Evolutionary conservation across 164 flowering plant genomes (phyloP), one percentile per base, ranked within the genome.

Genomic region (Magnolia changhungtana): DNA sequence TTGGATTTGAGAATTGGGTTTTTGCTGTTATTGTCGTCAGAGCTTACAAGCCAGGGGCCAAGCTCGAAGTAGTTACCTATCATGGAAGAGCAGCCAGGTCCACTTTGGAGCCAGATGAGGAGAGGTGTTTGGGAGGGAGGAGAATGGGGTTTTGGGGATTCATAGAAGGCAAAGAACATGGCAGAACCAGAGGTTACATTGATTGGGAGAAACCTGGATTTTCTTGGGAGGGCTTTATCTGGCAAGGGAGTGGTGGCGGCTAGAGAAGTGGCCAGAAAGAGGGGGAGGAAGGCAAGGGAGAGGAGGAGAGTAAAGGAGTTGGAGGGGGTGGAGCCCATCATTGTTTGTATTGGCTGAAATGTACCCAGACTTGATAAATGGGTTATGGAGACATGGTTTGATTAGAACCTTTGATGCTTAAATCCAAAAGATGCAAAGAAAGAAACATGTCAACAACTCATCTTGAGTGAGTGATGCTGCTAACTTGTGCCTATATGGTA

Each of bases 61-160:
- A 90, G 90, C 80, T 91, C 96, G 58, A 80, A 84, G 83, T 89
- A 90, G 84, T 93, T 93, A n/a, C 89, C 94, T 8, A 81, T 3
- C 91, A 86, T 77, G 73, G 96, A 93, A 66, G 98, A 93, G 84
- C 96, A 93, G 27, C 96, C 98, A 31, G 95, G 98, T 73, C 98
- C 96, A 7, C 96, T 96, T 78, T 93, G 95, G 77, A 91, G 96
- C 96, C 98, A 93, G 31, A 91, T 75, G 61, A 93, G 78, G 27
- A 91, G 80, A 0, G 98, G 96, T 77, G 95, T 91, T 67, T 87
- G 72, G 13, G 87, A 70, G 65, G 84, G 80, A 29, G 87, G 49
- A 11, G 88, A 78, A 72, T 63, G 74, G 72, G 87, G 85, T 4
- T 74, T 72, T 67, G 88, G 93, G 13, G 98, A 92, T 85, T 93